phyloP scores from a whole-genome alignment of 208 protist genomes.

The Angomonas deanei region DNA sequence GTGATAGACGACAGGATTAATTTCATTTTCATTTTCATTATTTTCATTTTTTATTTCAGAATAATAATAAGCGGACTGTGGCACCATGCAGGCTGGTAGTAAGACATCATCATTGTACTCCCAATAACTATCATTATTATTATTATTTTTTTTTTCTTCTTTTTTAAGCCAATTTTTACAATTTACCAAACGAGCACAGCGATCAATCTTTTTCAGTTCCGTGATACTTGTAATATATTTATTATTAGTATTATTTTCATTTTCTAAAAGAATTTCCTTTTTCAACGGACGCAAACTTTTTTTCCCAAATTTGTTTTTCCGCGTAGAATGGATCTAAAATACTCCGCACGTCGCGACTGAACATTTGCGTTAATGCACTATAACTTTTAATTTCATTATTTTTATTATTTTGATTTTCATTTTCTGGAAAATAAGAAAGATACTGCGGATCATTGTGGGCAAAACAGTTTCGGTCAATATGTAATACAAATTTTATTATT shows the following conservation, averaged over 20 bases:
- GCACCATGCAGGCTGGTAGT: constrained; percentile 51
- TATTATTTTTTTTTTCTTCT: not conserved
- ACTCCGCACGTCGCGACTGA: constrained; percentile 54
- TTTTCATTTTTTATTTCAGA: constrained; percentile 50
- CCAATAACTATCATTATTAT: constrained; percentile 3
- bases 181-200: constrained; percentile 48
- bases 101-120: constrained; percentile 39
- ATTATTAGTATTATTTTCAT: not conserved
- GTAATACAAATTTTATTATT: not conserved
- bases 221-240: not conserved
- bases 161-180: constrained; percentile 24
- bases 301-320: constrained; percentile 18
- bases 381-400: no score
- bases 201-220: constrained; percentile 18
- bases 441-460: not conserved
- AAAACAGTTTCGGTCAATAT: not conserved
- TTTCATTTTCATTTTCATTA: no score
- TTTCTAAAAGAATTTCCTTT: not conserved
- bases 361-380: constrained; percentile 16
- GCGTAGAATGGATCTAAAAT: constrained; percentile 60
- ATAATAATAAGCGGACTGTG: constrained; percentile 21
- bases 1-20: no score
- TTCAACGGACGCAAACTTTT: not conserved
- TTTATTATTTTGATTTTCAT: no score
- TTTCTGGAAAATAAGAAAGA: no score